Base-by-base conservation (phyloP, 371 early-diverging fungal species). In the Mucor ambiguus region DNA sequence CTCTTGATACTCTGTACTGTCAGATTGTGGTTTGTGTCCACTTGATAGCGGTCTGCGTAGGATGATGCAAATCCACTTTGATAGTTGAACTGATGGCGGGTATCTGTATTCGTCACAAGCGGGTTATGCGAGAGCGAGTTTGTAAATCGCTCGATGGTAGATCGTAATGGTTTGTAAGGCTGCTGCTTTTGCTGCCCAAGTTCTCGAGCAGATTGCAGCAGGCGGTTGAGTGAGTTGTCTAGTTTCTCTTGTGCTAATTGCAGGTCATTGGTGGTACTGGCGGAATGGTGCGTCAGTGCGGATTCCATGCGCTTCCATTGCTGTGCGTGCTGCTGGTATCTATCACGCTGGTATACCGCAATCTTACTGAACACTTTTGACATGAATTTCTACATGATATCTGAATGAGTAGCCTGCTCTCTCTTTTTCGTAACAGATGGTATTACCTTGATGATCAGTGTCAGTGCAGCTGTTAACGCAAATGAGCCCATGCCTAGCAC, bases 401-500 rank as follows among this genome's bases (percentile, higher is more conserved):
- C 26, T 26, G 14, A 12, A 28, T 52, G 3, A 52, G 28, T 16
- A 28, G 11, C 22, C 9, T 20, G 46, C 9, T 46, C 22, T 20
- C n/a, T 11, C 4, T 22, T 9, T 22, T 4, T 2, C 30, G 7
- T 30, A 26, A 2, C 12, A 1, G 4, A 3, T 49, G 10, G 20
- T 14, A 24, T 69, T 80, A 82, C 83, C 66, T 76, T 78, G n/a
- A 80, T 62, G 11, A 75, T 24, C 16, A 61, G 48, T 4, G 71
- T 22, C 9, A 78, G 18, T 12, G 63, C 63, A n/a, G 70, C 67
- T 29, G 77, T 72, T n/a, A 77, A 26, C 26, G 79, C 72, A 14
- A 78, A 70, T 3, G 74, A 65, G 12, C 80, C 69, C 16, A 78
- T 20, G 5, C 76, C 80, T 12, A 73, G 20, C 4, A 75, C 22